These are phyloP conservation scores for Coccomyxa subellipsoidea DNA, from an alignment of 163 green algal species.

Conservation along the genomic window DNA sequence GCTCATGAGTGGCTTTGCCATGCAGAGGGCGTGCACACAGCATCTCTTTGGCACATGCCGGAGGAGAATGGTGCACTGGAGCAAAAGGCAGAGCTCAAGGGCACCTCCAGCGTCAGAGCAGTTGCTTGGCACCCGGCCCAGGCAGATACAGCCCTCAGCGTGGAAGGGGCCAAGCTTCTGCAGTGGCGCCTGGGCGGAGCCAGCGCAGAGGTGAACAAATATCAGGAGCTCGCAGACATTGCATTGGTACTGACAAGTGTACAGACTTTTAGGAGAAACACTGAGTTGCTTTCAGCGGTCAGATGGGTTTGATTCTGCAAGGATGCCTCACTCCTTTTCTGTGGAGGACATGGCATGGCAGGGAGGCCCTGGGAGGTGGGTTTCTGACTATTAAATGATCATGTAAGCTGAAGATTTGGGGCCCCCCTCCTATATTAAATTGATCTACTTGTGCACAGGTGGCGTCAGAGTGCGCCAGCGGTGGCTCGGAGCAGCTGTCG, in stretches of 20 bases:
- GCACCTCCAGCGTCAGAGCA: not conserved
- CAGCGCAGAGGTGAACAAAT: not conserved
- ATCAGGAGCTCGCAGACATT: too few species aligned
- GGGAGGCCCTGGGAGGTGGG: too few species aligned
- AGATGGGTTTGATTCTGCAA: too few species aligned
- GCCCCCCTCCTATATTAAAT: too few species aligned
- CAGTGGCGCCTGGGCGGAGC: not conserved
- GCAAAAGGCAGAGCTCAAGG: slow-evolving; percentile 3
- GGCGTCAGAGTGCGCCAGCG: slow-evolving; percentile 10
- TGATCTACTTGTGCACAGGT: too few species aligned
- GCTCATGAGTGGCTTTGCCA: not conserved
- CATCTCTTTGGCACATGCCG: slow-evolving; percentile 7
- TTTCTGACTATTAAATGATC: too few species aligned
- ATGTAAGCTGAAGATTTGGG: too few species aligned
- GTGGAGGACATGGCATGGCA: too few species aligned
- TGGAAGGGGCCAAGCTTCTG: not conserved
- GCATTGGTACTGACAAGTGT: too few species aligned
- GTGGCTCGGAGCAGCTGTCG: slow-evolving; percentile 12
- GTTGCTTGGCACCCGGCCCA: not conserved
- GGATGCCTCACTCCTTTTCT: too few species aligned
- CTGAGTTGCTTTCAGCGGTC: too few species aligned
- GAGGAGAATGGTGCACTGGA: not conserved
- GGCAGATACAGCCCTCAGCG: not conserved
- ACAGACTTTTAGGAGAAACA: too few species aligned
- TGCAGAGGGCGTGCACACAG: slow-evolving; percentile 6